Conservation (phyloP, 1,284 basidiomycete genomes). For the Apiotrichum laibachii region DNA sequence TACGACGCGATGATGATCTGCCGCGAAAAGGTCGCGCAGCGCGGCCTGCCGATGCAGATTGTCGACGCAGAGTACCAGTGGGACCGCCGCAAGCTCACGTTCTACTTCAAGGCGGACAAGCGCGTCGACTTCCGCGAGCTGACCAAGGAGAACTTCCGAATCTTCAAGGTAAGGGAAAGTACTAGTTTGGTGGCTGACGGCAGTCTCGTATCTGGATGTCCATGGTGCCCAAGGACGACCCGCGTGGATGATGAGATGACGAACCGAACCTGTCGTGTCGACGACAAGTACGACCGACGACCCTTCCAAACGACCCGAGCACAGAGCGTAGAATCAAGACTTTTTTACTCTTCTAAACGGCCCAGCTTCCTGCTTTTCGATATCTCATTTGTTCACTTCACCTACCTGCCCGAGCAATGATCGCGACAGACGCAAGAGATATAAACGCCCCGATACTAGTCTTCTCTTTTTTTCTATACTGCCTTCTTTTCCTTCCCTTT, state of each 20-base stretch:
- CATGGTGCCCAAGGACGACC: conserved; percentile 44
- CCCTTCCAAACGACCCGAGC: conserved; percentile 9
- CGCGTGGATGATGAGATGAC: conserved; percentile 3
- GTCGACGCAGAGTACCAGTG: conserved; percentile 98
- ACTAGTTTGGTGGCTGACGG: not conserved
- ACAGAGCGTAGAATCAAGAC: conserved; percentile 21
- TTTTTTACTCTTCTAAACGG: conserved; percentile 1
- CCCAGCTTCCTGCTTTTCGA: not conserved
- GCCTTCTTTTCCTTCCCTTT: not conserved
- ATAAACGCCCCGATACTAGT: too few relatives aligned
- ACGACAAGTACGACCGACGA: too few relatives aligned
- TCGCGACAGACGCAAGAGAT: too few relatives aligned
- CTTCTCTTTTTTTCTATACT: not conserved
- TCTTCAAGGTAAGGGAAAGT: conserved; percentile 38
- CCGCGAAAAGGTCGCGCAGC: conserved; percentile 82
- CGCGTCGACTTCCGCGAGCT: conserved; percentile 96
- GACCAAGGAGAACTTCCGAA: conserved; percentile 50
- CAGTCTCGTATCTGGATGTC: conserved; percentile 49
- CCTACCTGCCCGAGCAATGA: too few relatives aligned
- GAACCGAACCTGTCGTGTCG: too few relatives aligned
- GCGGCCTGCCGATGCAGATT: conserved; percentile 95
- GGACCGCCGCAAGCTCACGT: conserved; percentile 95
- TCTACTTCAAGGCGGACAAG: conserved; percentile 95
- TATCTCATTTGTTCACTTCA: not conserved
- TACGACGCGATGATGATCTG: conserved; percentile 87